A percentile compares a stretch with the other conserved stretches of the same genome.
These are phyloP conservation scores for Cydonia oblonga DNA, from an alignment of 331 rosid species.

Conservation along the genomic window DNA sequence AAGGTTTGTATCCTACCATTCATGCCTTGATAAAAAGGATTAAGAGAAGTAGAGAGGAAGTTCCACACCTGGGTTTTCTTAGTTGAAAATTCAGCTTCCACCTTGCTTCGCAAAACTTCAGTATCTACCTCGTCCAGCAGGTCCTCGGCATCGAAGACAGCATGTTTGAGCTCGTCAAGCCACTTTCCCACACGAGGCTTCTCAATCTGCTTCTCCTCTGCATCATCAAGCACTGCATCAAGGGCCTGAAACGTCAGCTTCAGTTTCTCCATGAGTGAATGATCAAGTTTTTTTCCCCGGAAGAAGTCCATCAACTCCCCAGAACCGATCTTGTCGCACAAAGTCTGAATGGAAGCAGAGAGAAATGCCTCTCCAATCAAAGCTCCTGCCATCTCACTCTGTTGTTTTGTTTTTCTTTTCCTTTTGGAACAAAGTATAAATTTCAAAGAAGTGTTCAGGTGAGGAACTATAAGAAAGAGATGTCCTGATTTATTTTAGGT, in stretches of 20 bases:
- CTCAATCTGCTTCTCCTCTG: too few species aligned
- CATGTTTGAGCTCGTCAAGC: background rate
- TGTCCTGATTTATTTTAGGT: too few species aligned
- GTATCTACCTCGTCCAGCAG: background rate
- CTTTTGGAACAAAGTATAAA: too few species aligned
- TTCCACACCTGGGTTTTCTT: background rate
- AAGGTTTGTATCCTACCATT: background rate
- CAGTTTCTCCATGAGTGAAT: background rate
- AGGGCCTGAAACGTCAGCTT: background rate
- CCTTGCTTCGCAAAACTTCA: background rate
- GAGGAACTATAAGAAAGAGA: too few species aligned
- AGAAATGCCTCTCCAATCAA: too few species aligned
- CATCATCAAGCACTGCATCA: too few species aligned
- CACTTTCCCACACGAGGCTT: too few species aligned
- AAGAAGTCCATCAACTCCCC: background rate
- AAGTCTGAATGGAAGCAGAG: background rate
- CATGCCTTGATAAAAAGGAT: background rate
- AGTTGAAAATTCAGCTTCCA: constrained; percentile 1
- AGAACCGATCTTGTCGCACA: background rate
- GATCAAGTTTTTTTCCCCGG: background rate
- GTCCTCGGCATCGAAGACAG: too few species aligned
- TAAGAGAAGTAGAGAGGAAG: background rate
- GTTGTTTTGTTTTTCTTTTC: too few species aligned
- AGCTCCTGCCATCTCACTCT: background rate
- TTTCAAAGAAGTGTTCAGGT: too few species aligned